Evolutionary conservation across 305 asterid genomes (phyloP), one percentile per base, ranked within the genome.

Genomic region (Rubia tinctorum): DNA sequence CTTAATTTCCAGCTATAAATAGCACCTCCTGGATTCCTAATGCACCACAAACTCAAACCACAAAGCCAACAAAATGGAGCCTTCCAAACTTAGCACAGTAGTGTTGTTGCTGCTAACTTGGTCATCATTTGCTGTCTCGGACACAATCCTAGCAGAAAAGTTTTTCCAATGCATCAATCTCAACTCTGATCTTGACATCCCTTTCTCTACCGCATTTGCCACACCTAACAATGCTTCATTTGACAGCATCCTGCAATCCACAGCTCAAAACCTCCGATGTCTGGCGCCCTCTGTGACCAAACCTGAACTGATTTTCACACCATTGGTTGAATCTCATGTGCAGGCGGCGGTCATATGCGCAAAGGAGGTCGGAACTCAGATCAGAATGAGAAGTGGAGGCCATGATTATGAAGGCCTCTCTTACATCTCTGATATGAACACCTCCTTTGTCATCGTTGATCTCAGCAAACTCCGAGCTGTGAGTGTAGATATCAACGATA

Each of bases 371-470:
- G 73, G 74, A 0, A n/a, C 84, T 75, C 88, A 84, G 75, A 80
- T 91, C 77, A 73, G 97, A 47, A 74, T 89, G 64, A 82, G 96
- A 6, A 91, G 97, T 55, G 97, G 95, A 4, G 96, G 96, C 76
- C 96, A 91, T 42, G 95, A 91, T 68, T 91, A 90, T 25, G 95
- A 90, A 76, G 91, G 97, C 11, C 80, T 89, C 8, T 91, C 97
- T 0, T 90, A 84, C 81, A 75, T 75, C n/a, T 88, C 96, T 0
- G 78, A 71, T 6, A 27, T 70, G n/a, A 69, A 75, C 14, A 71
- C 79, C 6, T 86, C 89, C 0, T 90, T 90, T 72, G 34, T 90
- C 27, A 63, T 90, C 23, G 67, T 88, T 7, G 91, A 89, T 80
- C 81, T 89, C 0, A 77, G 85, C 4, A 85, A 77, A 11, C 91